Conservation (phyloP, 345 rosid genomes). For the Raphanus raphanistrum region DNA sequence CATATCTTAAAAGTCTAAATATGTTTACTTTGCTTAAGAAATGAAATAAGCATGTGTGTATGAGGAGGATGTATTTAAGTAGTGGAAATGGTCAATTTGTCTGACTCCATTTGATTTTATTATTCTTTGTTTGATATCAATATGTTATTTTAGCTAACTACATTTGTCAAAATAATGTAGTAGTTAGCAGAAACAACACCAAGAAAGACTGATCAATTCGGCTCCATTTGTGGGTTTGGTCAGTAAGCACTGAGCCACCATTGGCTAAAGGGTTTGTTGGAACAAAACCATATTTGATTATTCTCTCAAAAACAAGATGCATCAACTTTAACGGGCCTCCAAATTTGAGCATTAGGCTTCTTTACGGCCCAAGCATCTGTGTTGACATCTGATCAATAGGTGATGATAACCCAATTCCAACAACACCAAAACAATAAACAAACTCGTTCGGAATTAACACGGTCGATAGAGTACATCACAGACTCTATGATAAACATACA, state of each 20-base stretch:
- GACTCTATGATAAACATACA: conserved; percentile 3
- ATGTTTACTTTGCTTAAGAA: neutral
- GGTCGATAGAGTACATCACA: conserved; percentile 15
- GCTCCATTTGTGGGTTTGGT: conserved; percentile 37
- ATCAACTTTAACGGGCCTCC: neutral
- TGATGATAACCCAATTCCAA: neutral
- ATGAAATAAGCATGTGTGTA: conserved; percentile 4
- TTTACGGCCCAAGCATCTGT: neutral
- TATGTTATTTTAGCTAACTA: conserved; percentile 33
- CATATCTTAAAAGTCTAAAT: conserved; percentile 6
- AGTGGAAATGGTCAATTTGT: neutral
- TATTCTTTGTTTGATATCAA: conserved; percentile 10
- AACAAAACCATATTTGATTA: conserved; percentile 20
- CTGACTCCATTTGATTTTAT: conserved; percentile 19
- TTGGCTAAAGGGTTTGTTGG: conserved; percentile 30
- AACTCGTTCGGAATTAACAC: conserved; percentile 1
- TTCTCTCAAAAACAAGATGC: neutral
- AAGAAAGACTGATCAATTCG: conserved; percentile 19
- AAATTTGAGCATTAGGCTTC: neutral
- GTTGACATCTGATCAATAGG: neutral
- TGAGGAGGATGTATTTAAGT: conserved; percentile 29
- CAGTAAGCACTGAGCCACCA: conserved; percentile 30
- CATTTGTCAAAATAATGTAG: conserved; percentile 18
- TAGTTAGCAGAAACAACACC: conserved; percentile 23
- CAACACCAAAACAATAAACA: conserved; percentile 3